A percentile compares a stretch with the other conserved stretches of the same genome.
These are phyloP conservation scores for Stellera chamaejasme DNA, from an alignment of 345 rosid genomes.

Conservation along the genomic window DNA sequence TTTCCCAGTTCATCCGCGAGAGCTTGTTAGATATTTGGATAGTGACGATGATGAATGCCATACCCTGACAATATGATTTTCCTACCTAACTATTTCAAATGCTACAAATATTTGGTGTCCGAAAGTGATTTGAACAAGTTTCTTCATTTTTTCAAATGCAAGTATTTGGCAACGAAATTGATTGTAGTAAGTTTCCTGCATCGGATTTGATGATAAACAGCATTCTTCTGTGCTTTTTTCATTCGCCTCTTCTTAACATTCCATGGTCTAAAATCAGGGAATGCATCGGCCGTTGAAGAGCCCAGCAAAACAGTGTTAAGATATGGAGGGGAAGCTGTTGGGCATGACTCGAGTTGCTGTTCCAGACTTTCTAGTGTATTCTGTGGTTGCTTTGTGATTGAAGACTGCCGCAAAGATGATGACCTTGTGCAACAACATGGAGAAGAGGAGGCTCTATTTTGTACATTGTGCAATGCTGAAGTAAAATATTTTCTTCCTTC, in stretches of 20 bases:
- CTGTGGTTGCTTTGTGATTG: conserved; percentile 52
- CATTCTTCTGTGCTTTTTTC: conserved; percentile 1
- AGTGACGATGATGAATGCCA: too few species aligned
- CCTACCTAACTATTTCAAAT: too few species aligned
- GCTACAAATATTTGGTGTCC: too few species aligned
- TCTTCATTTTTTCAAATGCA: too few species aligned
- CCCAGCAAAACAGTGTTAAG: conserved; percentile 31
- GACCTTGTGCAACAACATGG: conserved; percentile 34
- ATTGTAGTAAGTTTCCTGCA: too few species aligned
- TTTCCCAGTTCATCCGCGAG: neutral
- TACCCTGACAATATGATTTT: too few species aligned
- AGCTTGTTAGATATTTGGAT: too few species aligned
- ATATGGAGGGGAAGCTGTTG: conserved; percentile 29
- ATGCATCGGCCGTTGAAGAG: conserved; percentile 41
- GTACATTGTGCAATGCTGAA: conserved; percentile 93
- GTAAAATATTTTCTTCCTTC: conserved; percentile 19
- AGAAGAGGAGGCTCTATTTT: conserved; percentile 71
- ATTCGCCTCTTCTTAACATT: conserved; percentile 5
- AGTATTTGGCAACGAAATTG: too few species aligned
- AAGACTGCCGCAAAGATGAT: conserved; percentile 69
- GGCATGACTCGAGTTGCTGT: conserved; percentile 39
- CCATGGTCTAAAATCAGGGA: conserved; percentile 25
- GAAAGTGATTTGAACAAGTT: too few species aligned
- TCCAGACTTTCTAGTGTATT: conserved; percentile 40
- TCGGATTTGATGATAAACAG: too few species aligned